phyloP scores from a whole-genome alignment of 495 filamentous ascomycete species.

The Aspergillus nanangensis region DNA sequence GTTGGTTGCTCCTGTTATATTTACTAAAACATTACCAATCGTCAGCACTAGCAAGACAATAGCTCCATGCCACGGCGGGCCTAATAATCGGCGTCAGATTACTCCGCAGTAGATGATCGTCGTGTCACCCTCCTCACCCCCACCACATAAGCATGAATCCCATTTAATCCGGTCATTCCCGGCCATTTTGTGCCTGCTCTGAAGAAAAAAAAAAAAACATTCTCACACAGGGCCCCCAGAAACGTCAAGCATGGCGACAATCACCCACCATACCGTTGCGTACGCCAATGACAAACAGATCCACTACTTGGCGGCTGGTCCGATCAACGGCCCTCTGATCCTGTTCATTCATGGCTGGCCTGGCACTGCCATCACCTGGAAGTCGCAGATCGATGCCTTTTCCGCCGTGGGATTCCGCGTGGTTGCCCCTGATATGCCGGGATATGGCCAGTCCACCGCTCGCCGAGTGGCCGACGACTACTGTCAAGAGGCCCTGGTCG shows the following conservation, averaged over 20 bases:
- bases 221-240: too few species aligned
- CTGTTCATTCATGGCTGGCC: slow-evolving; percentile 19
- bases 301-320: slow-evolving; percentile 15
- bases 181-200: too few species aligned
- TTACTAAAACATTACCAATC: too few species aligned
- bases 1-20: too few species aligned
- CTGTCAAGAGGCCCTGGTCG: slow-evolving; percentile 1
- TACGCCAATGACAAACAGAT: slow-evolving; percentile 12
- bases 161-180: too few species aligned
- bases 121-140: too few species aligned
- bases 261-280: slow-evolving; percentile 8
- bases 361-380: slow-evolving; percentile 15
- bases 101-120: too few species aligned
- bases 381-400: slow-evolving; percentile 12
- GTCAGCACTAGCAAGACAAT: too few species aligned
- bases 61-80: too few species aligned
- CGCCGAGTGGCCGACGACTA: slow-evolving; percentile 3
- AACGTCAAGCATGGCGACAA: slow-evolving; percentile 4
- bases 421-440: slow-evolving; percentile 5
- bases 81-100: too few species aligned
- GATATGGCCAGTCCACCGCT: slow-evolving; percentile 2
- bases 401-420: slow-evolving; percentile 4
- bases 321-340: slow-evolving; percentile 11
- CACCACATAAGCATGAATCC: too few species aligned
- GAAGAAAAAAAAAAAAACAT: too few species aligned